Base-by-base conservation (phyloP, 1,284 basidiomycete species). In the Pyrrhoderma lamaoense region DNA sequence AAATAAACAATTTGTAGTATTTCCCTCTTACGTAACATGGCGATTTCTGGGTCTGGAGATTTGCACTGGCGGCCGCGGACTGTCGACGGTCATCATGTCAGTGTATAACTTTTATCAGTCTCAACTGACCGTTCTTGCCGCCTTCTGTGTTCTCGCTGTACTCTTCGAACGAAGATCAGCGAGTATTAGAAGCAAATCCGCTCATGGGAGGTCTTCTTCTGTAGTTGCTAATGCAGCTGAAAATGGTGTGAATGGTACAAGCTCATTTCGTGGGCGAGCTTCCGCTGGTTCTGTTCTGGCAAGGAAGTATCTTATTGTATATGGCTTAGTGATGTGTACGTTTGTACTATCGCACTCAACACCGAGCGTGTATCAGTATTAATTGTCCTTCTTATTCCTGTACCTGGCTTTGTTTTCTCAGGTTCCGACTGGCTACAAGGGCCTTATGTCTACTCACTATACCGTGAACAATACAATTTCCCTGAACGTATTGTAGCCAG, bases 381-480 rank as follows among this genome's bases (percentile, higher is more conserved):
- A 16, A 31, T 46, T 11, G 9, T 13, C n/a, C 21, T 43, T 14
- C 13, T 35, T n/a, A n/a, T n/a, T n/a, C n/a, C n/a, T n/a, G n/a
- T n/a, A n/a, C n/a, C 38, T 43, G 14, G 31, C 16, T 18, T n/a
- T 27, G 9, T 31, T 40, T n/a, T 18, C 38, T 16, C 56, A 85
- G 84, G 77, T 51, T 80, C 84, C 53, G 84, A 87, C 62, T 87
- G 84, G 85, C 68, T 87, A n/a, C 83, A 87, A 62, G 84, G 84
- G 0, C 84, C 84, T 21, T 87, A 86, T 57, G 70, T 85, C 0
- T 87, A 86, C 60, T 83, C 81, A 18, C 67, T 86, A 0, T 87
- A 87, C 62, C 71, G 72, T 45, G 81, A 85, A 45, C 81, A 86
- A 59, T 85, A 86, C 56, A 67, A 62, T 2, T 79, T 80, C 59